These are phyloP conservation scores for thale cress (Arabidopsis thaliana) DNA, from an alignment of 345 rosid genomes.

Conservation along the genomic window TAIR10.1 NC_003074.8:10142001-10142500, in stretches of 20 bases:
- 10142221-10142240: slow-evolving; percentile 9
- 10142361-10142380: not conserved
- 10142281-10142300: not conserved
- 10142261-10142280: not conserved
- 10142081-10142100: not conserved
- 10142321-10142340: not conserved
- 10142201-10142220: slow-evolving; percentile 21
- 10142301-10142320: not conserved
- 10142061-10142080: not conserved
- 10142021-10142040: not conserved
- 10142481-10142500: not conserved
- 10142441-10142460: not conserved
- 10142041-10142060: not conserved
- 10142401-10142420: not conserved
- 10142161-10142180: slow-evolving; percentile 4
- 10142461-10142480: not conserved
- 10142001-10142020: not conserved
- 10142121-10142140: slow-evolving; percentile 26
- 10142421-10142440: slow-evolving; percentile 2
- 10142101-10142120: slow-evolving; percentile 13
- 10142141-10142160: slow-evolving; percentile 36
- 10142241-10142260: not conserved
- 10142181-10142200: slow-evolving; percentile 35
- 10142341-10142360: not conserved
- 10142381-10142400: not conserved